These are phyloP conservation scores for Trichoderma sp. DNA, from an alignment of 2,329 filamentous ascomycete genomes.

Conservation along the genomic window DNA sequence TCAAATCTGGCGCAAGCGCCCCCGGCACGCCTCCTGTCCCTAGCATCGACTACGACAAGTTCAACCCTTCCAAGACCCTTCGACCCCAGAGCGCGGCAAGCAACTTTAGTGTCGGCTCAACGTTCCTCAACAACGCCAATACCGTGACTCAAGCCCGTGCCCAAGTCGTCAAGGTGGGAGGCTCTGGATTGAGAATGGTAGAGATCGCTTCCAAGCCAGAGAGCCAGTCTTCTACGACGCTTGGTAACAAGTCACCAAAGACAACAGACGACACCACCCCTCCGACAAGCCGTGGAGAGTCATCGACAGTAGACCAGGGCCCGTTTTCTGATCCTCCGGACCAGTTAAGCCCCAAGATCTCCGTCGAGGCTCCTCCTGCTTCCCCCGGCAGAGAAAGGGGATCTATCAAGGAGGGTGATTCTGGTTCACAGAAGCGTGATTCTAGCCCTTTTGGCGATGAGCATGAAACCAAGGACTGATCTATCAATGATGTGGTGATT, in stretches of 20 bases:
- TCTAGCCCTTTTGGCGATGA: conserved; percentile 60
- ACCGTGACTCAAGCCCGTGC: conserved; percentile 60
- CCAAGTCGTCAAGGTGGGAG: conserved; percentile 61
- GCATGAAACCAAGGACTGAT: conserved; percentile 54
- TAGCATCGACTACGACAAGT: conserved; percentile 65
- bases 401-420: conserved; percentile 27
- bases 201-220: conserved; percentile 43
- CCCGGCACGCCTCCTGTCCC: conserved; percentile 70
- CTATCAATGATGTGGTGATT: conserved; percentile 17
- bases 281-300: conserved; percentile 45
- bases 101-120: conserved; percentile 68
- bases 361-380: background rate
- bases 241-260: conserved; percentile 17
- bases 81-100: conserved; percentile 57
- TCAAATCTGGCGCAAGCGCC: conserved; percentile 68
- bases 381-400: background rate
- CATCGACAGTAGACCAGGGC: conserved; percentile 53
- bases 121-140: conserved; percentile 66
- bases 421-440: conserved; percentile 33
- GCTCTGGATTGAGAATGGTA: conserved; percentile 48
- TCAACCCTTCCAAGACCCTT: conserved; percentile 38
- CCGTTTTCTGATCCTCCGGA: conserved; percentile 60
- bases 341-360: conserved; percentile 28
- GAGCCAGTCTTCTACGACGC: conserved; percentile 29
- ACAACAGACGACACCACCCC: background rate